Conservation (phyloP, 352 stramenopile species). For the Pythium vanterpoolii region DNA sequence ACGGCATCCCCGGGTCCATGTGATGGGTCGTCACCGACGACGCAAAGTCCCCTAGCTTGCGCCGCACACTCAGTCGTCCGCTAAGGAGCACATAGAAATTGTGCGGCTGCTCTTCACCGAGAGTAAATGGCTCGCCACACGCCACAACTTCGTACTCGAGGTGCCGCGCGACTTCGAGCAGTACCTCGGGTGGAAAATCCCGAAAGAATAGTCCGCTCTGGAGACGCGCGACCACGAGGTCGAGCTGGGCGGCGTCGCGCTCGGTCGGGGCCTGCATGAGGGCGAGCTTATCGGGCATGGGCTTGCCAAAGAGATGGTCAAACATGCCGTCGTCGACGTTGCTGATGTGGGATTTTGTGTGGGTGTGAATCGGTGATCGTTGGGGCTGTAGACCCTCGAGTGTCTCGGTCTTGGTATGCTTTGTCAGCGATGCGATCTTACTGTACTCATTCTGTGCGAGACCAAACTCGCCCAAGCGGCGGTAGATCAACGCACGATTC, state of each 20-base stretch:
- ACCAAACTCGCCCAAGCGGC: slow-evolving; percentile 24
- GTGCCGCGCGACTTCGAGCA: slow-evolving; percentile 36
- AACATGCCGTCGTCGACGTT: slow-evolving; percentile 57
- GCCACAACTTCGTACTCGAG: slow-evolving; percentile 72
- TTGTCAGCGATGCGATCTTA: slow-evolving; percentile 14
- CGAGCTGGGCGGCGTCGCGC: slow-evolving; percentile 39
- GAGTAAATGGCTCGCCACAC: slow-evolving; percentile 51
- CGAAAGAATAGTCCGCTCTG: slow-evolving; percentile 66
- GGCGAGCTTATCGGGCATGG: slow-evolving; percentile 56
- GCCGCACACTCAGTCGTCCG: slow-evolving; percentile 52
- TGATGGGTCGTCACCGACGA: slow-evolving; percentile 69
- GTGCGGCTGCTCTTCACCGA: slow-evolving; percentile 54
- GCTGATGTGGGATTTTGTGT: neutral
- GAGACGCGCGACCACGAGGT: slow-evolving; percentile 43
- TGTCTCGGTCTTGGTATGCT: neutral
- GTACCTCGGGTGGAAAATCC: slow-evolving; percentile 45
- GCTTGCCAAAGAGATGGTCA: slow-evolving; percentile 64
- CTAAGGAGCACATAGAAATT: slow-evolving; percentile 68
- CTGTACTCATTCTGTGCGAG: slow-evolving; percentile 27
- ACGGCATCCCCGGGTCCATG: slow-evolving; percentile 46
- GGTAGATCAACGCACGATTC: slow-evolving; percentile 29
- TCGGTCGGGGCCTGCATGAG: slow-evolving; percentile 44
- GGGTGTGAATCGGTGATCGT: slow-evolving; percentile 2
- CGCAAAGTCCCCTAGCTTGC: slow-evolving; percentile 56
- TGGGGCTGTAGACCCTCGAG: neutral